Conservation (phyloP, 2,329 filamentous ascomycete species). For the Aspergillus floridensis region DNA sequence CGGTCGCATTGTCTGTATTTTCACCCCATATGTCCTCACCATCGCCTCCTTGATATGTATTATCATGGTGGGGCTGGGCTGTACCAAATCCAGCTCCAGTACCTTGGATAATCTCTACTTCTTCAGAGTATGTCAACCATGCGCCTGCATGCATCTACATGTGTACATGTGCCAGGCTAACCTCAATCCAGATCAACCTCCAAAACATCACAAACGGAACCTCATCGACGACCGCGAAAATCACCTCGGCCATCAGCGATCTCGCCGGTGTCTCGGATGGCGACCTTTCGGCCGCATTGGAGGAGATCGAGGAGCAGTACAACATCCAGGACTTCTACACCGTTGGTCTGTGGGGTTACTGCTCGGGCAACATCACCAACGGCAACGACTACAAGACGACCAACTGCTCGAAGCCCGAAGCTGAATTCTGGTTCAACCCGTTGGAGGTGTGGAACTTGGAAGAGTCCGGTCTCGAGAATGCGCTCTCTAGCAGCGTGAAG, state of each 20-base stretch:
- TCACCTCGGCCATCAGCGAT: slow-evolving; percentile 27
- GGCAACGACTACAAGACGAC: slow-evolving; percentile 51
- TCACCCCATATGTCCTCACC: slow-evolving; percentile 79
- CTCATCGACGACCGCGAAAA: slow-evolving; percentile 37
- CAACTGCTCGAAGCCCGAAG: slow-evolving; percentile 68
- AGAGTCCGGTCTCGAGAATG: slow-evolving; percentile 54
- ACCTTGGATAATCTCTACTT: slow-evolving; percentile 56
- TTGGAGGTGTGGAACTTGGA: slow-evolving; percentile 66
- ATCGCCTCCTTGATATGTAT: slow-evolving; percentile 71
- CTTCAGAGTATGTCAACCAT: slow-evolving; percentile 41
- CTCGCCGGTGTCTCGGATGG: slow-evolving; percentile 37
- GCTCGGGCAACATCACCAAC: slow-evolving; percentile 59
- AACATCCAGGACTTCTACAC: slow-evolving; percentile 74
- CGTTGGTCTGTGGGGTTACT: slow-evolving; percentile 85
- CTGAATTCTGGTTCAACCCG: slow-evolving; percentile 73
- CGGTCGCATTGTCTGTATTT: slow-evolving; percentile 81
- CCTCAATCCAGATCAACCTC: slow-evolving; percentile 52
- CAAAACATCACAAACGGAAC: slow-evolving; percentile 53
- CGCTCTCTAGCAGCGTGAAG: slow-evolving; percentile 65
- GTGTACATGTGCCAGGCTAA: slow-evolving; percentile 12
- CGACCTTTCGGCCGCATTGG: slow-evolving; percentile 38
- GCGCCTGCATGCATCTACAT: not conserved
- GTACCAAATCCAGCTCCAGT: slow-evolving; percentile 50
- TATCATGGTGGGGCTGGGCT: slow-evolving; percentile 57
- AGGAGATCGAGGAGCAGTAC: slow-evolving; percentile 45